Conservation (phyloP, 306 rosid genomes). For the Lablab purpureus region DNA sequence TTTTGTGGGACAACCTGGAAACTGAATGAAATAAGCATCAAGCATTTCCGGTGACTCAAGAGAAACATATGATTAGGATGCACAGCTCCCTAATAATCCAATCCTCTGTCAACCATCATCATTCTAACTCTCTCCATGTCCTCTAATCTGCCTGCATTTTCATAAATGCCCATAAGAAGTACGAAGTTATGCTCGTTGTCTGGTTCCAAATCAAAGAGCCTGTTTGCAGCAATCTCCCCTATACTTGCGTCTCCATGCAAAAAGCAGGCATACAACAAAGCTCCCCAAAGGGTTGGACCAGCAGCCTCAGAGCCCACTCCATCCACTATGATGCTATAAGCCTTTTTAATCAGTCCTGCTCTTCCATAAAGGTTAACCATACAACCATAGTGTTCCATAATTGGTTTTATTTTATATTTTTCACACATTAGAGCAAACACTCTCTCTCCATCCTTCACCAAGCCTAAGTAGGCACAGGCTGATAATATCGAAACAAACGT, state of each 20-base stretch:
- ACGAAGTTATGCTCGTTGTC: conserved; percentile 84
- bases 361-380: conserved; percentile 92
- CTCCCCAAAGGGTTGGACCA: conserved; percentile 93
- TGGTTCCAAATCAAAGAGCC: conserved; percentile 84
- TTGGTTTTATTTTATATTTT: conserved; percentile 74
- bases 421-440: conserved; percentile 66
- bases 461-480: conserved; percentile 73
- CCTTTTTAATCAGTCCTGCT: conserved; percentile 78
- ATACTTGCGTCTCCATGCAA: conserved; percentile 63
- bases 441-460: conserved; percentile 74
- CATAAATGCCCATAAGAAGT: conserved; percentile 76
- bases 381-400: conserved; percentile 87
- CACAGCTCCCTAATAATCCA: conserved; percentile 55
- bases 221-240: conserved; percentile 83
- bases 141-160: conserved; percentile 67
- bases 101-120: conserved; percentile 78
- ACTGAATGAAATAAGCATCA: conserved; percentile 5
- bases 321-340: conserved; percentile 60
- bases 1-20: conserved; percentile 22
- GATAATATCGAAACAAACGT: conserved; percentile 83
- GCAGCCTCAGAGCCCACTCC: conserved; percentile 70
- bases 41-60: background rate
- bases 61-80: conserved; percentile 4
- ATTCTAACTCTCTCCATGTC: conserved; percentile 68
- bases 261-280: conserved; percentile 77